Percentiles rank a stretch among this genome's conserved stretches.
Evolutionary conservation across 306 rosid genomes (phyloP).

Genomic region (Citrullus colocynthis): DNA sequence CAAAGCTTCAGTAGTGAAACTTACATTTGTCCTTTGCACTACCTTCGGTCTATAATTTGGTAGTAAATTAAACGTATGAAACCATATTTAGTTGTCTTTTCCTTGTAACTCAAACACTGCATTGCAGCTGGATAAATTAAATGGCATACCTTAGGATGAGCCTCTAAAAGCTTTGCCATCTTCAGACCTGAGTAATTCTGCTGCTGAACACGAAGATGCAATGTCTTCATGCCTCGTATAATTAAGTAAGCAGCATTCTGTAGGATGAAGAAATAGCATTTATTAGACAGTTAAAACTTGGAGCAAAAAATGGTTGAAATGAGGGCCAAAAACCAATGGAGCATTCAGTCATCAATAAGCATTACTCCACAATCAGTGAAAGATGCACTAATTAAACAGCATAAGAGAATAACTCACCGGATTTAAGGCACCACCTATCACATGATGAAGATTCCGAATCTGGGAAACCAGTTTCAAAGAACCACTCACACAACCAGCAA

Average conservation of each 20-base stretch:
- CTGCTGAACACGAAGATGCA: constrained; percentile 93
- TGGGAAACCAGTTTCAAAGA: constrained; percentile 48
- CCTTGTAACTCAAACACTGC: not conserved
- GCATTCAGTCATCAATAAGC: not conserved
- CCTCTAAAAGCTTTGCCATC: constrained; percentile 94
- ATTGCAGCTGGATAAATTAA: not conserved
- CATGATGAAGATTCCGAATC: constrained; percentile 71
- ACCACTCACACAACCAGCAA: constrained; percentile 86
- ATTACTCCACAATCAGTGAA: not conserved
- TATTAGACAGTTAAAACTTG: not conserved
- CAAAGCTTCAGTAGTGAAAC: not conserved
- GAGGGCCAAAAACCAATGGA: not conserved
- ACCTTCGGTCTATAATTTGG: not conserved
- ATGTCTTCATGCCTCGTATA: constrained; percentile 91
- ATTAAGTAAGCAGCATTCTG: constrained; percentile 97
- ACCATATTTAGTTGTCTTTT: not conserved
- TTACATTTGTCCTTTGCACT: not conserved
- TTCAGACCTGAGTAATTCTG: constrained; percentile 67
- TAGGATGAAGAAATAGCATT: not conserved
- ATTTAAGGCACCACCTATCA: constrained; percentile 83
- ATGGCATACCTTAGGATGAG: constrained; percentile 79
- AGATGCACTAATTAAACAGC: not conserved
- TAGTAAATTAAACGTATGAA: not conserved
- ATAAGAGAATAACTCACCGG: constrained; percentile 48
- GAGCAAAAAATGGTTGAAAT: not conserved